Evolutionary conservation across 106 monocot genomes (phyloP), one percentile per base, ranked within the genome.

Genomic region (Allium sativum): DNA sequence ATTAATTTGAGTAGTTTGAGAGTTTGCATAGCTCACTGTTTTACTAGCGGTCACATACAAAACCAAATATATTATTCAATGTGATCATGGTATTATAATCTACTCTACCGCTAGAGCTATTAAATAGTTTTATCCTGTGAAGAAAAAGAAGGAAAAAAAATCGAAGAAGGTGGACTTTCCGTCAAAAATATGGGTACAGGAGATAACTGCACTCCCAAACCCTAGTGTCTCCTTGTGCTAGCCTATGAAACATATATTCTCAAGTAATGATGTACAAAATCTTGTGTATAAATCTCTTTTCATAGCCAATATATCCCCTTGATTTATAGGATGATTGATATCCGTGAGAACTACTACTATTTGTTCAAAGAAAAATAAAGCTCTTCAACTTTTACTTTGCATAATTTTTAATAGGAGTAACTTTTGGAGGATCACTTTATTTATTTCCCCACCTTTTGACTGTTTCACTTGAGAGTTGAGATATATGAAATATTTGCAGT

Each of bases 251-350:
- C 0, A 15, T 43, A 43, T 15, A 42, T 22, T 56, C 56, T 12
- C 21, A 42, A 59, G 59, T 43, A 59, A 59, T 59, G 59, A 59
- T 59, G 59, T 7, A 4, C 59, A 59, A 59, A 42, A 59, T 59
- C 59, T 59, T 42, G 11, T 21, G 13, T 59, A 3, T 15, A 59
- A 59, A 59, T 59, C 59, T 59, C 59, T 43, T 17, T 5, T 2
- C 31, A 31, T 31, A 31, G 31, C 31, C 31, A 31, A 31, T 31
- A 31, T 31, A 31, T 31, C 31, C 31, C 31, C 31, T 31, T 31
- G 31, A 31, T 31, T 31, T 31, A 31, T 0, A 31, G 5, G 4
- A 31, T 31, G 31, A 31, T 31, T 31, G 31, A 31, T 31, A 31
- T 31, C 31, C 31, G 5, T 31, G 31, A 31, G 31, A 31, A 31